Conservation (phyloP, 2,329 filamentous ascomycete genomes). For the Clathrospora elynae region DNA sequence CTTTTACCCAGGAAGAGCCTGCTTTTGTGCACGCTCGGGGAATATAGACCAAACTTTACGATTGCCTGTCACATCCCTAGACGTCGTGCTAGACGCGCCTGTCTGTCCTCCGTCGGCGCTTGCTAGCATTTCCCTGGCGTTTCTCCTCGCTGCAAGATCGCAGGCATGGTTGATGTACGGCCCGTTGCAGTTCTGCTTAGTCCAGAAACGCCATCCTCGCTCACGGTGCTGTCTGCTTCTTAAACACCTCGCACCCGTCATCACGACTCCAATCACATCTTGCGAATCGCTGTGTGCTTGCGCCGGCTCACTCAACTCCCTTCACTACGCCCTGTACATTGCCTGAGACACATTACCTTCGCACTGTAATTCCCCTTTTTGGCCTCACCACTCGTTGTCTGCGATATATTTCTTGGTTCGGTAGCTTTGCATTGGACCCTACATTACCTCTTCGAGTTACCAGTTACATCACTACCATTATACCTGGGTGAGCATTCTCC, state of each 20-base stretch:
- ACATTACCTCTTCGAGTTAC: slow-evolving; percentile 8
- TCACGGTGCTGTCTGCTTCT: slow-evolving; percentile 31
- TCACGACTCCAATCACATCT: slow-evolving; percentile 29
- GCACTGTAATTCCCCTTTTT: slow-evolving; percentile 13
- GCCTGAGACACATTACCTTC: slow-evolving; percentile 14
- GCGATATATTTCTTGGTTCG: slow-evolving; percentile 14
- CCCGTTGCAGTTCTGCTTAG: slow-evolving; percentile 49
- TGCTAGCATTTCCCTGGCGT: slow-evolving; percentile 37
- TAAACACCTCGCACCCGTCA: slow-evolving; percentile 38
- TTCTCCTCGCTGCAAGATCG: slow-evolving; percentile 37
- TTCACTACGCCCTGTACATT: slow-evolving; percentile 28
- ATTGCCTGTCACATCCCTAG: slow-evolving; percentile 46
- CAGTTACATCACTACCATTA: slow-evolving; percentile 15
- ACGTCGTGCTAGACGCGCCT: slow-evolving; percentile 39
- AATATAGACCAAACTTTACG: slow-evolving; percentile 47
- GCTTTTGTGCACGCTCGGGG: slow-evolving; percentile 44
- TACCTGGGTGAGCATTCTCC: slow-evolving; percentile 13
- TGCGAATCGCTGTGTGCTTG: slow-evolving; percentile 43
- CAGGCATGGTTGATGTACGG: slow-evolving; percentile 45
- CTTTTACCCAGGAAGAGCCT: slow-evolving; percentile 34
- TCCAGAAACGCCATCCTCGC: slow-evolving; percentile 42
- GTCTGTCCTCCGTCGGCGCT: slow-evolving; percentile 33
- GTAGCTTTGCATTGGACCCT: slow-evolving; percentile 12
- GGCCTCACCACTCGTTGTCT: slow-evolving; percentile 13
- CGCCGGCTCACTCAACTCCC: slow-evolving; percentile 27